Conservation (phyloP, 2,329 filamentous ascomycete species). For the Xylaria hypoxylon region DNA sequence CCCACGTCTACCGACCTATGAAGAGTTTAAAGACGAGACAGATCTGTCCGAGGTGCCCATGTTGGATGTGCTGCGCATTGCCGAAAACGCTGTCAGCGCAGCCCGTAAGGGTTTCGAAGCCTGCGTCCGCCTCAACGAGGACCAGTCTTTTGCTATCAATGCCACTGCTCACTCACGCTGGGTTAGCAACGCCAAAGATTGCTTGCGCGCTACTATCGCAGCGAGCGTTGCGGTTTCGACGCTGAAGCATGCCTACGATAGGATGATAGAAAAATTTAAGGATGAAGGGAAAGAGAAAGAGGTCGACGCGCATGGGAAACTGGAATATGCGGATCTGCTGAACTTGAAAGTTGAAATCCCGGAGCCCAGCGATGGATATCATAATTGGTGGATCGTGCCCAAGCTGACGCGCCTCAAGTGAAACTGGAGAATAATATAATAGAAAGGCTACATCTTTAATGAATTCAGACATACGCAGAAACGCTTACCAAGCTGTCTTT, state of each 20-base stretch:
- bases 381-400: constrained; percentile 75
- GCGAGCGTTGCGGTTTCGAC: constrained; percentile 74
- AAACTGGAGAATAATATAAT: constrained; percentile 13
- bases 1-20: constrained; percentile 73
- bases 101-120: constrained; percentile 69
- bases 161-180: constrained; percentile 68
- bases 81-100: constrained; percentile 59
- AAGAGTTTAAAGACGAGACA: constrained; percentile 66
- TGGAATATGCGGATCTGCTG: constrained; percentile 28
- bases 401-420: constrained; percentile 52
- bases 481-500: background rate
- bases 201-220: constrained; percentile 77
- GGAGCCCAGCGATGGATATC: constrained; percentile 65
- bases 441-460: background rate
- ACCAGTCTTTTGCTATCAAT: constrained; percentile 66
- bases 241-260: constrained; percentile 64
- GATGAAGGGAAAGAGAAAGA: constrained; percentile 34
- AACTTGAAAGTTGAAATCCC: constrained; percentile 64
- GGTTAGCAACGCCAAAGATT: constrained; percentile 68
- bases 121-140: constrained; percentile 62
- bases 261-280: constrained; percentile 39
- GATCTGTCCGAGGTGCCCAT: constrained; percentile 55
- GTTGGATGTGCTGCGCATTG: constrained; percentile 57
- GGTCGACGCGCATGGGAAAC: constrained; percentile 17
- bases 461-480: background rate